Percentiles rank a stretch among this genome's conserved stretches.
Conservation (phyloP, 1,139 yeast species). For the Lizanozyma gosingica region DNA sequence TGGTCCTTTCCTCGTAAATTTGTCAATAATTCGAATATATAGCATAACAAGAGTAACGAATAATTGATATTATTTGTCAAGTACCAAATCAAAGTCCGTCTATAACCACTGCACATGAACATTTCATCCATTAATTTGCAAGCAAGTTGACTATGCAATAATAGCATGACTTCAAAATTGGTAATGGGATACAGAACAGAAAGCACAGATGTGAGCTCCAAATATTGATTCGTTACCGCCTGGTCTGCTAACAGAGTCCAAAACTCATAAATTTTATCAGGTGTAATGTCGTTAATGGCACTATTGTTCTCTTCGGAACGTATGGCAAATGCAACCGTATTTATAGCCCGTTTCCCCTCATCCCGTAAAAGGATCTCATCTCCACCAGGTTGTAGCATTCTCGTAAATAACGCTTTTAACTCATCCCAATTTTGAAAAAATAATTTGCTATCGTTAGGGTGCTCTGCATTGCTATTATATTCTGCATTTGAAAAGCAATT, state of each 20-base stretch:
- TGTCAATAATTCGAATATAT: conserved; percentile 49
- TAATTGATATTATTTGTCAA: conserved; percentile 52
- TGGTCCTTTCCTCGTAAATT: conserved; percentile 41
- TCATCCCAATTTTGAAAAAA: not conserved
- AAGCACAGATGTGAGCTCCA: not conserved
- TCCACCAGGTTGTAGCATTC: conserved; percentile 6
- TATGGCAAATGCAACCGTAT: conserved; percentile 41
- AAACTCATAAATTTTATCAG: conserved; percentile 41
- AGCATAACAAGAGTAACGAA: conserved; percentile 42
- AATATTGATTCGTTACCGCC: conserved; percentile 16
- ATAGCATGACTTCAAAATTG: conserved; percentile 21
- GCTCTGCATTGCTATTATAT: no score
- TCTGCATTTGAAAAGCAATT: not conserved
- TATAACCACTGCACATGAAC: conserved; percentile 53
- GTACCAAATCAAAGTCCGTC: conserved; percentile 60
- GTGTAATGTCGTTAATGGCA: conserved; percentile 16
- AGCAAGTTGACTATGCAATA: conserved; percentile 33
- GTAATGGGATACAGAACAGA: conserved; percentile 18
- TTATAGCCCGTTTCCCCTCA: conserved; percentile 17
- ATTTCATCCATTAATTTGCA: conserved; percentile 56
- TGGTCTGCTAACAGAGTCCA: conserved; percentile 24
- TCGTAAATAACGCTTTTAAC: not conserved
- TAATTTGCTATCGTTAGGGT: not conserved
- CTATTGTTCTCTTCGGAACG: conserved; percentile 6
- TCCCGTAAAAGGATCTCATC: conserved; percentile 8